Evolutionary conservation across 2,329 filamentous ascomycete genomes (phyloP).

Genomic region (Ophiosphaerella herpotricha): DNA sequence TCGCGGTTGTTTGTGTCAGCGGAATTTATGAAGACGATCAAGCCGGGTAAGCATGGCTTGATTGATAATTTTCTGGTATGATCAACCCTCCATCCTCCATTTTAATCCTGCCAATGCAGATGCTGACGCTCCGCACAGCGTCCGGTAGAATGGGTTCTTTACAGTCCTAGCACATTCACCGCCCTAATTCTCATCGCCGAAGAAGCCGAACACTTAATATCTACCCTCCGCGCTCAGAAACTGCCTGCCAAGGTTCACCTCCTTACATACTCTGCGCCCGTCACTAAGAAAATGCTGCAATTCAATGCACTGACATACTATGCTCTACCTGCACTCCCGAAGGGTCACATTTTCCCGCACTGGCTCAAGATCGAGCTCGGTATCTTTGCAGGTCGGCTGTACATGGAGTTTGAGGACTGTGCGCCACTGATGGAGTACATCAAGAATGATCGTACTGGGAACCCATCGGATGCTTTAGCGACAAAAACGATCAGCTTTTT

Average conservation of each 20-base stretch:
- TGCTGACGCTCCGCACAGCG: too few relatives aligned
- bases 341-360: constrained; percentile 46
- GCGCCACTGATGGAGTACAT: constrained; percentile 11
- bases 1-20: constrained; percentile 44
- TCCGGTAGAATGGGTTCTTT: not conserved
- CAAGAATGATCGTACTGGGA: too few relatives aligned
- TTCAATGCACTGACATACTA: constrained; percentile 60
- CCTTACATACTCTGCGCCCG: constrained; percentile 61
- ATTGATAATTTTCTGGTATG: constrained; percentile 48
- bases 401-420: constrained; percentile 56
- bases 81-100: constrained; percentile 49
- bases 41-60: constrained; percentile 36
- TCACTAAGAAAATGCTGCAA: constrained; percentile 61
- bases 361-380: constrained; percentile 63
- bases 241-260: constrained; percentile 46
- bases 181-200: constrained; percentile 64
- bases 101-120: too few relatives aligned
- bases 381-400: constrained; percentile 62
- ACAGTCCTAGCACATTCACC: constrained; percentile 48
- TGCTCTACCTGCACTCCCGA: constrained; percentile 53
- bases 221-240: constrained; percentile 37
- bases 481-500: constrained; percentile 30
- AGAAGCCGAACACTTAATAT: constrained; percentile 61
- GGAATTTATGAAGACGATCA: constrained; percentile 56
- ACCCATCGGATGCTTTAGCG: constrained; percentile 3